Percentiles rank a stretch among this genome's conserved stretches.
phyloP scores from a whole-genome alignment of 1,284 basidiomycete genomes.

The Cutaneotrichosporon sp. region DNA sequence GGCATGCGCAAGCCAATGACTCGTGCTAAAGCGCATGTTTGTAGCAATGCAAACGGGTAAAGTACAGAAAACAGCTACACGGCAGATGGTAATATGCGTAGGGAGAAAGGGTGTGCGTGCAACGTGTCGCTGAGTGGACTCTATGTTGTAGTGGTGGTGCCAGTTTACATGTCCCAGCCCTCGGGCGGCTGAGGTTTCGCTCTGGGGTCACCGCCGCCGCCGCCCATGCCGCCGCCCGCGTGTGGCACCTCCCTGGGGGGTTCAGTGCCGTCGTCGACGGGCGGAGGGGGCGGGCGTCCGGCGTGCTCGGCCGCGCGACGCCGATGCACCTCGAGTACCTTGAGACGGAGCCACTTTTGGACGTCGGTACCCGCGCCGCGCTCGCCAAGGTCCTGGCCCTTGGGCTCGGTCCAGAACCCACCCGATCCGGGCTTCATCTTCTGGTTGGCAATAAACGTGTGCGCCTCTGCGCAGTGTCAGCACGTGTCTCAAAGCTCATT shows the following conservation, averaged over 20 bases:
- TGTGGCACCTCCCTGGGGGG: not conserved
- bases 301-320: not conserved
- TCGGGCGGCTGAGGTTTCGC: not conserved
- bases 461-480: slow-evolving; percentile 37
- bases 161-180: not conserved
- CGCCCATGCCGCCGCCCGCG: slow-evolving; percentile 28
- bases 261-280: not conserved
- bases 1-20: no score
- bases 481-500: not conserved
- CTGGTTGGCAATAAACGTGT: slow-evolving; percentile 41
- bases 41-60: no score
- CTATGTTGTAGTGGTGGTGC: no score
- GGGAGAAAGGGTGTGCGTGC: no score
- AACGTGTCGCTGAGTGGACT: no score
- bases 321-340: slow-evolving; percentile 14
- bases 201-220: slow-evolving; percentile 21
- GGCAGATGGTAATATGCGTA: no score
- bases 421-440: slow-evolving; percentile 31
- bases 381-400: slow-evolving; percentile 28
- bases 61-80: no score
- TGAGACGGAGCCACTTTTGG: slow-evolving; percentile 39
- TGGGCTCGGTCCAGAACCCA: slow-evolving; percentile 29
- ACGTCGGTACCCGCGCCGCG: slow-evolving; percentile 42
- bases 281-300: not conserved
- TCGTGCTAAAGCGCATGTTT: no score